phyloP scores from a whole-genome alignment of 805 yeast genomes.

The Yueomyces sinensis region DNA sequence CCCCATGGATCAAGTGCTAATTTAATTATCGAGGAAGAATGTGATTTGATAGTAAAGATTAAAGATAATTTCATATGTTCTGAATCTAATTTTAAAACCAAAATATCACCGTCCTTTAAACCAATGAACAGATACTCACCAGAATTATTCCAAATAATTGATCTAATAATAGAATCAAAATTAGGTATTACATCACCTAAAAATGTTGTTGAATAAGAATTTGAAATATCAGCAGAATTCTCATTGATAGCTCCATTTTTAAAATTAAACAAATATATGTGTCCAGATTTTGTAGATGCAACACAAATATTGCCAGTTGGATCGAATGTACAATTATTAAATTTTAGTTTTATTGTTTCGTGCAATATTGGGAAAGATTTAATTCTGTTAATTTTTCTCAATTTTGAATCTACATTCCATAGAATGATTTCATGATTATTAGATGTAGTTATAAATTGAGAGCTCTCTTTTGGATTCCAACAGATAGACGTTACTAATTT shows the following conservation, averaged over 20 bases:
- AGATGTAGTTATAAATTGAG: constrained; percentile 15
- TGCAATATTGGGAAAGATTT: constrained; percentile 5
- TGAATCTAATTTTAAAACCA: constrained; percentile 8
- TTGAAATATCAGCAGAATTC: constrained; percentile 14
- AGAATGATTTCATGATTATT: constrained; percentile 11
- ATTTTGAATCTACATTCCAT: constrained; percentile 12
- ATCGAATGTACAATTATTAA: constrained; percentile 24
- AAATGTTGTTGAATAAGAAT: constrained; percentile 1
- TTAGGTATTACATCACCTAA: background rate
- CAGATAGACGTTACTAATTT: constrained; percentile 10
- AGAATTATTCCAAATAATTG: constrained; percentile 22
- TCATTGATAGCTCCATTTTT: too few relatives aligned
- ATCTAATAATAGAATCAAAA: constrained; percentile 18
- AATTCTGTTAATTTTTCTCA: constrained; percentile 6
- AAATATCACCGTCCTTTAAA: constrained; percentile 33
- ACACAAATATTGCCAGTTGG: constrained; percentile 35
- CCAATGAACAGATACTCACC: constrained; percentile 33
- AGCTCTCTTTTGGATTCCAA: constrained; percentile 14
- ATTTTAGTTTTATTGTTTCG: constrained; percentile 5
- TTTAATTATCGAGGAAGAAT: constrained; percentile 36
- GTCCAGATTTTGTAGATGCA: constrained; percentile 30
- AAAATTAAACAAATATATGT: constrained; percentile 26
- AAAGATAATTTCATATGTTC: constrained; percentile 2
- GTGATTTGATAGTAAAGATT: constrained; percentile 26
- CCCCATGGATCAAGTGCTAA: constrained; percentile 42